These are phyloP conservation scores for Cucurbita pepo DNA, from an alignment of 306 rosid genomes.

Conservation along the genomic window DNA sequence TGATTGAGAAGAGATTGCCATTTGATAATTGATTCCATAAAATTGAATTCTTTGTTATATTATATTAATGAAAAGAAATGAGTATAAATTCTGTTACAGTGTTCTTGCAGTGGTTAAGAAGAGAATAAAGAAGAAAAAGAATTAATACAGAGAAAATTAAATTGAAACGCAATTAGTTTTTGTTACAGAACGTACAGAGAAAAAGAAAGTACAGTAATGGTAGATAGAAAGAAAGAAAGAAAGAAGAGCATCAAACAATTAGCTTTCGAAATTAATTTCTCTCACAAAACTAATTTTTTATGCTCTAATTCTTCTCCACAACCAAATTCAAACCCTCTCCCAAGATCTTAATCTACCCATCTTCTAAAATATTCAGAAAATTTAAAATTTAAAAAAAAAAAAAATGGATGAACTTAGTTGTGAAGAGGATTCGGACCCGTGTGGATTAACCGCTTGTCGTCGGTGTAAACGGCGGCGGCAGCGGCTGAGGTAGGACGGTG, in stretches of 20 bases:
- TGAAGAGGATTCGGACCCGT: slow-evolving; percentile 97
- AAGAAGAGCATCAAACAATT: slow-evolving; percentile 8
- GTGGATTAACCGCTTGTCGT: slow-evolving; percentile 56
- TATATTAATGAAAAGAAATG: neutral
- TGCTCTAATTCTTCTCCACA: slow-evolving; percentile 7
- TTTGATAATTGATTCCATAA: neutral
- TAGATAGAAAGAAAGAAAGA: neutral
- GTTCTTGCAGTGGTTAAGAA: neutral
- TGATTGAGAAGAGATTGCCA: neutral
- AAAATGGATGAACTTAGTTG: slow-evolving; percentile 24
- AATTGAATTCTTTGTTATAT: neutral
- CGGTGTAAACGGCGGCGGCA: slow-evolving; percentile 18
- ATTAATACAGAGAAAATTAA: slow-evolving; percentile 2
- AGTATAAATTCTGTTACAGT: neutral
- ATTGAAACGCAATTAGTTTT: neutral
- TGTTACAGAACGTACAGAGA: neutral
- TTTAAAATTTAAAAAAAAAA: neutral
- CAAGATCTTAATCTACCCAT: neutral
- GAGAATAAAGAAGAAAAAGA: neutral
- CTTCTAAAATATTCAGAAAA: neutral
- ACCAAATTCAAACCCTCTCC: neutral
- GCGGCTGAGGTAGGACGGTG: neutral
- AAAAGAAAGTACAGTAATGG: neutral
- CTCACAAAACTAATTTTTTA: neutral
- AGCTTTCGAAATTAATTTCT: neutral